Base-by-base conservation (phyloP, 805 yeast species). In the Alloascoidea hylecoeti region DNA sequence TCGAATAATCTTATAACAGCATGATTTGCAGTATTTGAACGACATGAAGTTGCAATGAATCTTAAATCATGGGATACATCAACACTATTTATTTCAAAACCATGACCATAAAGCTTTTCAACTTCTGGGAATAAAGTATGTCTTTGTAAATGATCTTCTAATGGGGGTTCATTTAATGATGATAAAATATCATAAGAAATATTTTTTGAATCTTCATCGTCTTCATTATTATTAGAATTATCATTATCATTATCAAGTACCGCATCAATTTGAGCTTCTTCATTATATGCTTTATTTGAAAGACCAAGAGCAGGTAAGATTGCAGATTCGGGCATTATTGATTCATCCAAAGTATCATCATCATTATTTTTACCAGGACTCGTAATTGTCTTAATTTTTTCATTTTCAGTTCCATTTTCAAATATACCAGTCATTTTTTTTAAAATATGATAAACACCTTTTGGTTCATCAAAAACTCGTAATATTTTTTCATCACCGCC, bases 31-130 rank as follows among this genome's bases (percentile, higher is more conserved):
- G 75, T 72, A 55, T 89, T 89, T 3, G 97, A 86, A 43, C 78
- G 71, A 62, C 96, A 89, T n/a, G 96, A 82, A 5, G 94, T 75
- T 2, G 96, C 96, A 34, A 92, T 66, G 17, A 79, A 53, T 28
- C 59, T 53, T 12, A 73, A 69, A 47, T 70, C 75, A 3, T 78
- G 74, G 5, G 85, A 72, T 1, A 76, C 69, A 38, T 82, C 94
- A 32, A 86, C 67, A 35, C 89, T 70, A 0, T 85, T 74, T 30
- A 88, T 75, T 54, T 94, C 99, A 57, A 85, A 94, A 5, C 99
- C 99, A 55, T 92, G 99, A 0, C 99, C 99, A 51, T 92, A 92
- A 34, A 92, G 58, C 54, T 92, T 92, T 49, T 92, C 98, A 40
- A 79, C 62, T 52, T 92, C 99, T 0, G 98, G 98, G 79, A 94